These are phyloP conservation scores for Poronia punctata DNA, from an alignment of 495 filamentous ascomycete genomes.

Conservation along the genomic window DNA sequence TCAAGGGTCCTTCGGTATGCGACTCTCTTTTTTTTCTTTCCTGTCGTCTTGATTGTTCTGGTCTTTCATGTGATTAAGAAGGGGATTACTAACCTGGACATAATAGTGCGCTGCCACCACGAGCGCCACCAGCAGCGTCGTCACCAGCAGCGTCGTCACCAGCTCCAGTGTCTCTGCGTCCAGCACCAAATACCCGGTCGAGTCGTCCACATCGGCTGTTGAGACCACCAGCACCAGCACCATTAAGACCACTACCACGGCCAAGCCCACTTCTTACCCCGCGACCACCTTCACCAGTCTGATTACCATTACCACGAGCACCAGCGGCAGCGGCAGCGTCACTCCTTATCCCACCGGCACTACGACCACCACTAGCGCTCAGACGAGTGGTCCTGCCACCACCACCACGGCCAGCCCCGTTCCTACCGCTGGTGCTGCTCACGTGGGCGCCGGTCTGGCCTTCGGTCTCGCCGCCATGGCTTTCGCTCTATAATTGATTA, in stretches of 20 bases:
- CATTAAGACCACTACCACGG: neutral
- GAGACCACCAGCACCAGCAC: constrained; percentile 3
- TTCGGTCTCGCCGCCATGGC: constrained; percentile 35
- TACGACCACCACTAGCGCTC: constrained; percentile 11
- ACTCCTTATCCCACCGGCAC: constrained; percentile 10
- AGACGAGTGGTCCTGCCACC: constrained; percentile 7
- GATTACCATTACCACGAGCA: neutral
- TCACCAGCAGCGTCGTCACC: constrained; percentile 1
- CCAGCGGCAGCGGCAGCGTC: constrained; percentile 10
- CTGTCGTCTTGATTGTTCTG: neutral
- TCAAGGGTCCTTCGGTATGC: constrained; percentile 24
- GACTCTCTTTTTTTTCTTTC: neutral
- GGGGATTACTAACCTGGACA: constrained; percentile 5
- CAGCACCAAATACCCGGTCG: neutral
- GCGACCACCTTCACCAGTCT: neutral
- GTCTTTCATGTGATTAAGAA: constrained; percentile 1
- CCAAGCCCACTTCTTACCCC: neutral
- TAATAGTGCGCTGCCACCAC: neutral
- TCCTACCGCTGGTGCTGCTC: constrained; percentile 25
- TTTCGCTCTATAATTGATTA: constrained; percentile 32
- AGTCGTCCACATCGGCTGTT: neutral
- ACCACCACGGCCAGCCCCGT: constrained; percentile 7
- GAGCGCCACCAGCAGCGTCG: constrained; percentile 11
- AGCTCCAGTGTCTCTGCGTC: neutral
- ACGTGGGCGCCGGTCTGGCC: constrained; percentile 28